These are phyloP conservation scores for Adansonia rubrostipa DNA, from an alignment of 441 rosid species.

Conservation along the genomic window DNA sequence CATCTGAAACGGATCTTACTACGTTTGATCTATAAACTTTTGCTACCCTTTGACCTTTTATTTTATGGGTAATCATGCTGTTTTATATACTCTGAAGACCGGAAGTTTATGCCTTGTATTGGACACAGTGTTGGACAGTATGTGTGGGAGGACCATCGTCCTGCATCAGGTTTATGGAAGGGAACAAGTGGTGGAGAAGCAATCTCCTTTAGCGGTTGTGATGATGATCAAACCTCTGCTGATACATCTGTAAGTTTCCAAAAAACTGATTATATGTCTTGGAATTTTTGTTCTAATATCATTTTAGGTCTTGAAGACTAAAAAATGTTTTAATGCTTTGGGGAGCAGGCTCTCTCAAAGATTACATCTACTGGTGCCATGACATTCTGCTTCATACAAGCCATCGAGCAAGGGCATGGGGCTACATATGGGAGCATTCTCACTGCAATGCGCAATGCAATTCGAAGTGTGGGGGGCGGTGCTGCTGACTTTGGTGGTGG, in stretches of 20 bases:
- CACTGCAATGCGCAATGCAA: slow-evolving; percentile 74
- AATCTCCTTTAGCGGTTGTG: slow-evolving; percentile 87
- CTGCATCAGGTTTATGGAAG: slow-evolving; percentile 81
- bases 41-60: neutral
- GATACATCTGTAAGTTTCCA: slow-evolving; percentile 76
- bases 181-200: slow-evolving; percentile 93
- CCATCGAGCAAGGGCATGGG: slow-evolving; percentile 73
- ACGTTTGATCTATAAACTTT: slow-evolving; percentile 8
- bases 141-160: slow-evolving; percentile 93
- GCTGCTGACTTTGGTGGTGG: slow-evolving; percentile 52
- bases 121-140: slow-evolving; percentile 66
- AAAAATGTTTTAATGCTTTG: slow-evolving; percentile 7
- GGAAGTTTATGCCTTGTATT: slow-evolving; percentile 21
- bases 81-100: slow-evolving; percentile 1
- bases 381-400: slow-evolving; percentile 95
- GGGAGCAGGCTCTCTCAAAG: slow-evolving; percentile 73
- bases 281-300: neutral
- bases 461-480: slow-evolving; percentile 55
- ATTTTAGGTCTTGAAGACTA: slow-evolving; percentile 5
- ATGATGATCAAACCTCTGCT: slow-evolving; percentile 88
- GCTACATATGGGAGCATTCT: slow-evolving; percentile 83
- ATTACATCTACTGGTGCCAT: slow-evolving; percentile 92
- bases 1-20: neutral
- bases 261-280: slow-evolving; percentile 1
- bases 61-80: slow-evolving; percentile 8